Evolutionary conservation across 1,284 basidiomycete species (phyloP), one percentile per base, ranked within the genome.

Genomic region (Apiotrichum porosum): DNA sequence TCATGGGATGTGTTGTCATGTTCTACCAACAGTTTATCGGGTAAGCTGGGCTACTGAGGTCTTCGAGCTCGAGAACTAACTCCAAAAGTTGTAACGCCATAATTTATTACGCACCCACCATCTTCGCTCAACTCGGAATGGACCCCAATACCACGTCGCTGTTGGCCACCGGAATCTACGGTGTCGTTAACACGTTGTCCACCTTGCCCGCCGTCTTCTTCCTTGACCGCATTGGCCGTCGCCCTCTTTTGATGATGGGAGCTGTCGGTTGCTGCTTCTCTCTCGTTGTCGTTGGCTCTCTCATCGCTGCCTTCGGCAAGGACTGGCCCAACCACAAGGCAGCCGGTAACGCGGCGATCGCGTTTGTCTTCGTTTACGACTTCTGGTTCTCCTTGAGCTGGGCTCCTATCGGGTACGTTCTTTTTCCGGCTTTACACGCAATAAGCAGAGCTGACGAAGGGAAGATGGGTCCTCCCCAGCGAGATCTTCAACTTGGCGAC

Each of bases 241-340:
- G 61, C 6, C 51, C 47, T 13, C 56, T 69, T 10, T 54, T 71
- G 34, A 57, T 69, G 48, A 54, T 31, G 15, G 53, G 56, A 14
- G 46, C 53, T 1, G 37, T 30, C 12, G 53, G 52, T 6, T 52
- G 54, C 40, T 34, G 12, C 33, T 71, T 73, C 22, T 79, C 78
- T 3, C 79, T 82, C 58, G 79, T 79, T 15, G 76, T 79, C 51
- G 69, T 81, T 38, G 77, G 77, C 8, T 80, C 78, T 23, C 80
- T 80, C 48, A 75, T 28, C 36, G 48, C 52, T 0, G 54, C 39
- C 13, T 63, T 56, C 47, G 17, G 37, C 32, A 40, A 51, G 19
- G 48, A 56, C 13, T 43, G 42, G 47, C 36, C 43, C 30, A 1
- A 22, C 32, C 42, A 49, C 26, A 59, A 53, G 24, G 51, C 59